Percentiles rank a stretch among this genome's conserved stretches.
phyloP scores from a whole-genome alignment of 2,329 filamentous ascomycete species.

The Ascochyta fabae region DNA sequence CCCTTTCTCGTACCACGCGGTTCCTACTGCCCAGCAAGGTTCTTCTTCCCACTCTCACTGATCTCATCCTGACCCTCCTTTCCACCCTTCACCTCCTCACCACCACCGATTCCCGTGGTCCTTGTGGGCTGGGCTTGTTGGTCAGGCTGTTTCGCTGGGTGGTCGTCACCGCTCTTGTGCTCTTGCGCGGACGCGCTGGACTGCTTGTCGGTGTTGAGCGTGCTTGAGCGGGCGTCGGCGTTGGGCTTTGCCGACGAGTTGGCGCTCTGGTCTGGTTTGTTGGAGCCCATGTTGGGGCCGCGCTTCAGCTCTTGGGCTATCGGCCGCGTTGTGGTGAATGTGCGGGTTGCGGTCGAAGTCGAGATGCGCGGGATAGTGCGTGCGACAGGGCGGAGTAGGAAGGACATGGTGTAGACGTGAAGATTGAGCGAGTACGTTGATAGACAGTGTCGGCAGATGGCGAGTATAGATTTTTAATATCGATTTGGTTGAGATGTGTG shows the following conservation, averaged over 20 bases:
- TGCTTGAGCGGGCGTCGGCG: slow-evolving; percentile 29
- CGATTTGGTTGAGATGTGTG: neutral
- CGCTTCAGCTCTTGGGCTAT: slow-evolving; percentile 24
- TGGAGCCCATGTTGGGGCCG: slow-evolving; percentile 23
- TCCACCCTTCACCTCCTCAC: slow-evolving; percentile 39
- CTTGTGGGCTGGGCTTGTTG: slow-evolving; percentile 38
- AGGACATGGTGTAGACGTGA: slow-evolving; percentile 9
- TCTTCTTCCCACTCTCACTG: slow-evolving; percentile 14
- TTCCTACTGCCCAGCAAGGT: slow-evolving; percentile 10
- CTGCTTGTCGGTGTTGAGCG: slow-evolving; percentile 38
- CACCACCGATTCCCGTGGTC: slow-evolving; percentile 44
- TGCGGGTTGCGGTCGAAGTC: neutral
- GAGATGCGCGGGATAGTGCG: neutral
- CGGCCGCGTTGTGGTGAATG: slow-evolving; percentile 15
- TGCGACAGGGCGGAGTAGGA: slow-evolving; percentile 1
- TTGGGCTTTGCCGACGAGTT: slow-evolving; percentile 34
- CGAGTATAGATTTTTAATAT: neutral
- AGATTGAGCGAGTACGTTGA: neutral
- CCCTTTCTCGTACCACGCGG: neutral
- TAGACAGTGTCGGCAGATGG: neutral
- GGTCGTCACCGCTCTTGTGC: slow-evolving; percentile 39
- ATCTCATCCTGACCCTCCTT: slow-evolving; percentile 39
- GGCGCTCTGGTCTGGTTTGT: slow-evolving; percentile 25
- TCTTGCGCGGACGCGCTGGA: slow-evolving; percentile 41
- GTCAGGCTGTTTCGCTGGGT: slow-evolving; percentile 50